Evolutionary conservation across 2,329 filamentous ascomycete species (phyloP), one percentile per base, ranked within the genome.

Genomic region (Trichoderma breve): DNA sequence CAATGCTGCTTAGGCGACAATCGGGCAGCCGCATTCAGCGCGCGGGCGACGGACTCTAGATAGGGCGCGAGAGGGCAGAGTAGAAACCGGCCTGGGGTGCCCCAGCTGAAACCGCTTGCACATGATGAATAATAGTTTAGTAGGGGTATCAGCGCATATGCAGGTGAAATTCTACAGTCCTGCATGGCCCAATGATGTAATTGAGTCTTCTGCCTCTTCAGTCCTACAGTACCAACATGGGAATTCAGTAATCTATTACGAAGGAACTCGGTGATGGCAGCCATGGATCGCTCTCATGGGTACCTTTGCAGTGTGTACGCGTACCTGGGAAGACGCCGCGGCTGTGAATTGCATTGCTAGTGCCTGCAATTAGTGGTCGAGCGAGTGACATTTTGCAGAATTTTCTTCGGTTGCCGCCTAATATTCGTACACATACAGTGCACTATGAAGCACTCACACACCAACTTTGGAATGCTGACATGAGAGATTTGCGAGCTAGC

Each of bases 161-260:
- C 64, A 24, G 47, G 21, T 67, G 51, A 39, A 67, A 47, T 21
- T 11, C 36, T 53, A 30, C n/a, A 36, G 64, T 18, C 24, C 24
- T 67, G 64, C 63, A 66, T 55, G 63, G 18, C 28, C 28, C 21
- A 51, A 66, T 67, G 64, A 67, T 67, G 64, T 67, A 57, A 67
- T 67, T 39, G 30, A 55, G 43, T 47, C 28, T 26, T 47, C 9
- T 47, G 8, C 7, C 15, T 43, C 43, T 21, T 47, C 18, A 47
- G 43, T 47, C 43, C 43, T 47, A n/a, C n/a, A n/a, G n/a, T n/a
- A 47, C 28, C 36, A 7, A 18, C 61, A 15, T 7, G 21, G 15
- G 11, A 15, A 28, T 47, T 15, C 15, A n/a, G 28, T 15, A 12
- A 36, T 15, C 14, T 36, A 3, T 2, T 36, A 15, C 34, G 6